Evolutionary conservation across 2,329 filamentous ascomycete genomes (phyloP).

Genomic region (Rhinocladiella mackenziei): DNA sequence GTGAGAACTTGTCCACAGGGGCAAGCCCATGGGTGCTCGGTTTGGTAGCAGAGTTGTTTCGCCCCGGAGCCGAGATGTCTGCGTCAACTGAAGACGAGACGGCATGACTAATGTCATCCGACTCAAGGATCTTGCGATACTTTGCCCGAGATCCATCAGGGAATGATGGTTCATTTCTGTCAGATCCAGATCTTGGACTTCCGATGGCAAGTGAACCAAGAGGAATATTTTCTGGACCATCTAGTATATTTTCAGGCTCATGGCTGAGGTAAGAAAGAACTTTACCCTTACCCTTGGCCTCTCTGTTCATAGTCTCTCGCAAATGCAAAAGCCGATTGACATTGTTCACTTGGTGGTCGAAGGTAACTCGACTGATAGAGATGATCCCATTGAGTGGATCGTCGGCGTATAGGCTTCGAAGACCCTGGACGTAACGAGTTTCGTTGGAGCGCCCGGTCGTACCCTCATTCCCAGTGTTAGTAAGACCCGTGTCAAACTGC

Average conservation of each 20-base stretch:
- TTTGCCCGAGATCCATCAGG: constrained; percentile 5
- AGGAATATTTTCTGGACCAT: not conserved
- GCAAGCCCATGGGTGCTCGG: no score
- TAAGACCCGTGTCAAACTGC: constrained; percentile 6
- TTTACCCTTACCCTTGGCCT: not conserved
- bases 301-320: not conserved
- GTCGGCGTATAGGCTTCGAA: constrained; percentile 4
- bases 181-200: not conserved
- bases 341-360: not conserved
- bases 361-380: not conserved
- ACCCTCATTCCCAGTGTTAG: constrained; percentile 6
- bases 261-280: not conserved
- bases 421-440: constrained; percentile 1
- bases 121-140: constrained; percentile 15
- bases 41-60: not conserved
- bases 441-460: constrained; percentile 1
- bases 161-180: not conserved
- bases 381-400: constrained; percentile 8
- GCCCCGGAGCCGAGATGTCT: not conserved
- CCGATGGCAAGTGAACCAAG: not conserved
- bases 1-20: no score
- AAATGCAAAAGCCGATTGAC: constrained; percentile 6
- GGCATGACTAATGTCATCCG: not conserved
- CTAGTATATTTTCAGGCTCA: not conserved
- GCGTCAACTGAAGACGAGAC: not conserved